Percentiles rank a stretch among this genome's conserved stretches.
phyloP scores from a whole-genome alignment of 2,329 filamentous ascomycete genomes.

The Macrophomina phaseolina region DNA sequence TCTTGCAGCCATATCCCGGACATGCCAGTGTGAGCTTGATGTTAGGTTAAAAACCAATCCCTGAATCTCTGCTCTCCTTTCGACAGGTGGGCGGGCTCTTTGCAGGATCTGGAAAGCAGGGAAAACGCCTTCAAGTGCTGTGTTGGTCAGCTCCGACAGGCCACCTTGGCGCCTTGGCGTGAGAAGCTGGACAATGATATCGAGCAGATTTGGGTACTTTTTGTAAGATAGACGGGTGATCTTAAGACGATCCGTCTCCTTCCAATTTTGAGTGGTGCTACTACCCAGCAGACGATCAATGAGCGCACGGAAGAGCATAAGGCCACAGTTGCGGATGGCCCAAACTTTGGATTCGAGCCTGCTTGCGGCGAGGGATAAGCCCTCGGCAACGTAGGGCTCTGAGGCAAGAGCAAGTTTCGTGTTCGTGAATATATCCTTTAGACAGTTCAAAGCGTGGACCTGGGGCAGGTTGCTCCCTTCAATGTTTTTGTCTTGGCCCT shows the following conservation, averaged over 20 bases:
- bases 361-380: slow-evolving; percentile 78
- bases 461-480: slow-evolving; percentile 73
- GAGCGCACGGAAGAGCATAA: slow-evolving; percentile 85
- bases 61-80: slow-evolving; percentile 61
- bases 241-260: slow-evolving; percentile 50
- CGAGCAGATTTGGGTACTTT: slow-evolving; percentile 69
- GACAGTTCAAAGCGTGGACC: slow-evolving; percentile 91
- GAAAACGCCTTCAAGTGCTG: slow-evolving; percentile 70
- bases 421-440: slow-evolving; percentile 90
- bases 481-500: slow-evolving; percentile 57
- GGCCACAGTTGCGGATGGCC: slow-evolving; percentile 91
- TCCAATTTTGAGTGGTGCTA: slow-evolving; percentile 57
- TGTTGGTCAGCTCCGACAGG: slow-evolving; percentile 38
- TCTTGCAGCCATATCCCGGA: slow-evolving; percentile 79
- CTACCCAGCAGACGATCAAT: slow-evolving; percentile 67
- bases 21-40: slow-evolving; percentile 75
- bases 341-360: slow-evolving; percentile 83
- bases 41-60: slow-evolving; percentile 66
- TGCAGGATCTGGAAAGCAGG: slow-evolving; percentile 82
- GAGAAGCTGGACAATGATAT: slow-evolving; percentile 68
- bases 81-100: slow-evolving; percentile 69
- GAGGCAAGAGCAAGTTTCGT: slow-evolving; percentile 75
- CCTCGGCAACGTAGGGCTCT: slow-evolving; percentile 74
- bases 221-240: slow-evolving; percentile 69
- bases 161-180: slow-evolving; percentile 30